Evolutionary conservation across 331 rosid species (phyloP), one percentile per base, ranked within the genome.

Genomic region (Saraca asoca): DNA sequence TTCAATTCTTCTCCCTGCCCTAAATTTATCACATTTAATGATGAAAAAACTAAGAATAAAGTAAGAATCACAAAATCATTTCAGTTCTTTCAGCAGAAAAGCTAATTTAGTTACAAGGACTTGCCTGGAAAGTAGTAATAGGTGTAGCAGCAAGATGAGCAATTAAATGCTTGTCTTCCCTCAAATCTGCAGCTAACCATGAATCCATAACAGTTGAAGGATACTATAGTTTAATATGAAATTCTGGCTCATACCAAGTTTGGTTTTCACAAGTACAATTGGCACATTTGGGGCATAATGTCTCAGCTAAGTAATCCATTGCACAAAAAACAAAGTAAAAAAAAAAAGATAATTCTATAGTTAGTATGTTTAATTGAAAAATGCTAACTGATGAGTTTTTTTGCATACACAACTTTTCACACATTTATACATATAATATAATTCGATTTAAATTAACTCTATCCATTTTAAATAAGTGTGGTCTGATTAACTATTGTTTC

Each of bases 291-390:
- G 96, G 31, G 96, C 97, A 76, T 88, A 91, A 82, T 91, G 97
- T 79, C 88, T 87, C 80, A 91, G 67, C 75, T 91, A 96, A 34
- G 96, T 91, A 73, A 88, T 88, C 97, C 97, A 91, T 96, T 91
- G 91, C 65, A 59, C 2, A n/a, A n/a, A 70, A 74, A 45, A 44
- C 12, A 31, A 5, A 18, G 57, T 45, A 46, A 5, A n/a, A n/a
- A n/a, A n/a, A n/a, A n/a, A n/a, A n/a, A n/a, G n/a, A n/a, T n/a
- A n/a, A n/a, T n/a, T n/a, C n/a, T n/a, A n/a, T n/a, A n/a, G n/a
- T n/a, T n/a, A n/a, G n/a, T n/a, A n/a, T n/a, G n/a, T n/a, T n/a
- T n/a, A n/a, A n/a, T n/a, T n/a, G n/a, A n/a, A n/a, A n/a, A n/a
- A n/a, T n/a, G n/a, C n/a, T n/a, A n/a, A n/a, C n/a, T n/a, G n/a